These are phyloP conservation scores for Citropsis articulata DNA, from an alignment of 345 rosid species.

Conservation along the genomic window DNA sequence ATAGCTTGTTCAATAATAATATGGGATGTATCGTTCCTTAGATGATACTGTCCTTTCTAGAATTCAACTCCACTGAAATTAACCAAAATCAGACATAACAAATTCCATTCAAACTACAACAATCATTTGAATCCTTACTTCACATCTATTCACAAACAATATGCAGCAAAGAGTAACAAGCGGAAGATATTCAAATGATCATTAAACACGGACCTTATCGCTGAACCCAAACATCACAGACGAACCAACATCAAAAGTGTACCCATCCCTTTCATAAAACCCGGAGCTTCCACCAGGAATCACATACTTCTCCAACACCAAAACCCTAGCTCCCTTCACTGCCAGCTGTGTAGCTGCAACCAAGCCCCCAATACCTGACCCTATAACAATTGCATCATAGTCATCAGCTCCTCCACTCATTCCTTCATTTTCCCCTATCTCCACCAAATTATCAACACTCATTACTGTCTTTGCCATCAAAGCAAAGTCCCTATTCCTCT, in stretches of 20 bases:
- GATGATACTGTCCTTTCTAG: background rate
- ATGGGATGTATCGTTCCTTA: background rate
- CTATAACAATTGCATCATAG: conserved; percentile 85
- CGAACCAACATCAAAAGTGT: conserved; percentile 92
- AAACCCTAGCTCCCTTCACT: conserved; percentile 82
- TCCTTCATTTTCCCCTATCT: conserved; percentile 27
- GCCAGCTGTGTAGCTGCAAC: conserved; percentile 91
- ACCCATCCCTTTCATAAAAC: conserved; percentile 76
- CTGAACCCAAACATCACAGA: conserved; percentile 97
- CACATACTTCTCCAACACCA: conserved; percentile 86
- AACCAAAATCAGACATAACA: background rate
- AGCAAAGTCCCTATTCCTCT: conserved; percentile 14
- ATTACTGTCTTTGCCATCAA: conserved; percentile 32
- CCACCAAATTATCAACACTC: conserved; percentile 34
- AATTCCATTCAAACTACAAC: background rate
- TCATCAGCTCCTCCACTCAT: conserved; percentile 19
- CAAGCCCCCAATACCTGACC: conserved; percentile 91
- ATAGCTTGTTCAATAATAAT: background rate
- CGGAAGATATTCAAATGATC: background rate
- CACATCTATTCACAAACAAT: background rate
- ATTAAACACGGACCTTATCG: conserved; percentile 58
- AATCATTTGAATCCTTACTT: background rate
- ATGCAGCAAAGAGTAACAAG: background rate
- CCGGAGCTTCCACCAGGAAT: conserved; percentile 99
- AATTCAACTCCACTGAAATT: background rate